Evolutionary conservation across 1,139 yeast genomes (phyloP).

Genomic region (Scheffersomyces illinoinensis): DNA sequence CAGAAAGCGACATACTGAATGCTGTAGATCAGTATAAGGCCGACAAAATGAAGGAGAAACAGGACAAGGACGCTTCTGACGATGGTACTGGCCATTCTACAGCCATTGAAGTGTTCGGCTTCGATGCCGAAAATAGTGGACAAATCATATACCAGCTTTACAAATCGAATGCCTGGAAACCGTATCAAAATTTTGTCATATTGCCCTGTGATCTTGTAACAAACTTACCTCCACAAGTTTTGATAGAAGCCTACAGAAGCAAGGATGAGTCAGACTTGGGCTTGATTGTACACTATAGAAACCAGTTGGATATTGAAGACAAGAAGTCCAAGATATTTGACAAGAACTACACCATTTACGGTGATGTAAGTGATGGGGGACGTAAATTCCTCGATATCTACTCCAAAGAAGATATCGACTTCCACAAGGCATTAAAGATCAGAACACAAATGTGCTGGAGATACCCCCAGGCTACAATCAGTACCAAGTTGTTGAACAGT

Average conservation of each 20-base stretch:
- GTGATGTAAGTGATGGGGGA: conserved; percentile 52
- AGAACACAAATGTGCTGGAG: conserved; percentile 91
- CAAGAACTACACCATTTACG: conserved; percentile 51
- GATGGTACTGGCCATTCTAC: conserved; percentile 6
- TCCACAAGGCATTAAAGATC: conserved; percentile 68
- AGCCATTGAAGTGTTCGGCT: conserved; percentile 44
- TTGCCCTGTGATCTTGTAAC: conserved; percentile 94
- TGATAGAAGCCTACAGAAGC: conserved; percentile 81
- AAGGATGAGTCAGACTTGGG: conserved; percentile 67
- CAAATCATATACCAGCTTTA: conserved; percentile 53
- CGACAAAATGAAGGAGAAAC: conserved; percentile 9
- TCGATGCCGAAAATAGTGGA: conserved; percentile 61
- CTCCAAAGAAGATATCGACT: conserved; percentile 62
- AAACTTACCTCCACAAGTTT: conserved; percentile 84
- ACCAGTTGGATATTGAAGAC: conserved; percentile 72
- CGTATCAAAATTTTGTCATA: conserved; percentile 58
- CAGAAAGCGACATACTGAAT: conserved; percentile 23
- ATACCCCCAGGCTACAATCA: conserved; percentile 73
- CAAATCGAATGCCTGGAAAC: conserved; percentile 40
- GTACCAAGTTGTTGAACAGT: conserved; percentile 75
- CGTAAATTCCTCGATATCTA: conserved; percentile 68
- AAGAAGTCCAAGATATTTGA: conserved; percentile 61
- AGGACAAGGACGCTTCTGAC: conserved; percentile 1
- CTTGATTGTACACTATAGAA: conserved; percentile 69
- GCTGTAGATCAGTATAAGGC: conserved; percentile 54